Evolutionary conservation across 2,329 filamentous ascomycete species (phyloP), one percentile per base, ranked within the genome.

Genomic region (Monosporascus sp.): DNA sequence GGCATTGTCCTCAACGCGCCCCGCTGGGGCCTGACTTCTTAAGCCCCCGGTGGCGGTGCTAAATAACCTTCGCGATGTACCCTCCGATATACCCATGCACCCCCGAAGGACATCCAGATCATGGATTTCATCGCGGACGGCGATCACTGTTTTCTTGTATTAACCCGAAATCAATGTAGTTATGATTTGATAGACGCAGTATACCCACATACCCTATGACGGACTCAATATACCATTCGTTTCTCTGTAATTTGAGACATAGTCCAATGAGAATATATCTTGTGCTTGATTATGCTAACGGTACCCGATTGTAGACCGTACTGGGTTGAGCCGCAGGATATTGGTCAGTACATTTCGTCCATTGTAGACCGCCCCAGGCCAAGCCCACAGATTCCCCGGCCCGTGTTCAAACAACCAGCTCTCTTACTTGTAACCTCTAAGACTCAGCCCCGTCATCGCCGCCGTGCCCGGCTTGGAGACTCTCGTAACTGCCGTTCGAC

Each of bases 1-100:
- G 84, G 77, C 2, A 77, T 87, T 52, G 74, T 86, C 54, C 75
- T 85, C 56, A 82, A 86, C 58, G 78, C 84, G 47, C 84, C 84
- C 46, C 75, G 73, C 54, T 80, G 73, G 73, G 67, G 67, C 7
- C 11, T 20, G 47, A 16, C 27, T 24, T 26, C 41, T 24, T 44
- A 24, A 24, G 11, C 11, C 17, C 17, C 11, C 9, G 3, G 3
- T 24, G n/a, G 17, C 20, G n/a, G 8, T 44, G 7, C 17, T 27
- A 44, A 35, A 41, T 51, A 20, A 14, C 43, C 19, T 20, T n/a
- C 27, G 27, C 48, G 9, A 17, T 17, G 48, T 20, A 24, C 20
- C 9, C n/a, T 22, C 7, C 22, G 35, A 37, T 38, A 31, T 31
- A 31, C 27, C 27, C 27, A 31, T 31, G 8, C 26, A 11, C 9